Percentiles rank a stretch among this genome's conserved stretches.
phyloP scores from a whole-genome alignment of 1,139 yeast genomes.

The Meyerozyma carpophila region DNA sequence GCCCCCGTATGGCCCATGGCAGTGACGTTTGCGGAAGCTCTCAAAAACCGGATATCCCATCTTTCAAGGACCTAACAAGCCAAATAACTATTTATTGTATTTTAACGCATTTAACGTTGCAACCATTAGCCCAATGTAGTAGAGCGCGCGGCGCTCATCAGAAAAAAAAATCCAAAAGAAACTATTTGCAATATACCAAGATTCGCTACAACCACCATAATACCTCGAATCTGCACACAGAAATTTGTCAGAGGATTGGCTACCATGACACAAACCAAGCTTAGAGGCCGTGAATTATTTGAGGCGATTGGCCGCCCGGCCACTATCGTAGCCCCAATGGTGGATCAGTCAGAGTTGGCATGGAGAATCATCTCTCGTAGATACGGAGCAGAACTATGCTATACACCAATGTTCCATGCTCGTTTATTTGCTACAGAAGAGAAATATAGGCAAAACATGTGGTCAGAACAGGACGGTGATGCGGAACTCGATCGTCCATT shows the following conservation, averaged over 20 bases:
- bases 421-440: conserved; percentile 79
- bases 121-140: neutral
- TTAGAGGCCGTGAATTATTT: conserved; percentile 63
- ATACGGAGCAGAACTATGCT: conserved; percentile 91
- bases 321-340: conserved; percentile 97
- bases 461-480: conserved; percentile 74
- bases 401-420: conserved; percentile 97
- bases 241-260: neutral
- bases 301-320: conserved; percentile 68
- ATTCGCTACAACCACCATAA: neutral
- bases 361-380: conserved; percentile 86
- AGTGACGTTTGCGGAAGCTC: conserved; percentile 68
- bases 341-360: conserved; percentile 92
- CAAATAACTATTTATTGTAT: neutral
- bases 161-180: neutral
- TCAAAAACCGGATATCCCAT: conserved; percentile 57
- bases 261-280: conserved; percentile 9
- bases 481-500: conserved; percentile 66
- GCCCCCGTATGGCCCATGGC: conserved; percentile 85
- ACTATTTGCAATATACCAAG: neutral
- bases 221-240: neutral
- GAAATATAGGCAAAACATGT: conserved; percentile 74
- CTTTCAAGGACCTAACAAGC: neutral
- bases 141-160: neutral
- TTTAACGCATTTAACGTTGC: neutral